A percentile compares a stretch with the other conserved stretches of the same genome.
These are phyloP conservation scores for Fusarium kyushuense DNA, from an alignment of 2,329 filamentous ascomycete genomes.

Conservation along the genomic window DNA sequence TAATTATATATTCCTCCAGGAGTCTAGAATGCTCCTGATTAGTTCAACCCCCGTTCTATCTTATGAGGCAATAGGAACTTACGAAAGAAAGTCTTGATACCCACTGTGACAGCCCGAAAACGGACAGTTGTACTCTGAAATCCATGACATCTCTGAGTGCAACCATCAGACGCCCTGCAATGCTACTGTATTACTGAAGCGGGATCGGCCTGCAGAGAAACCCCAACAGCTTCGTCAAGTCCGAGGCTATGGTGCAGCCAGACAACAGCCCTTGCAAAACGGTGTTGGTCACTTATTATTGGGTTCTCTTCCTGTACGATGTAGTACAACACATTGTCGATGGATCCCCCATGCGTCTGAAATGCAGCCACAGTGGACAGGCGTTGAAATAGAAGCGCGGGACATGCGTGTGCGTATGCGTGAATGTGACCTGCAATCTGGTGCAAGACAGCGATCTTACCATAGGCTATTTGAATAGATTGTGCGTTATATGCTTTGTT, in stretches of 20 bases:
- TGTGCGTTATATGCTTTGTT: not conserved
- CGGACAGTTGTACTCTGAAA: slow-evolving; percentile 19
- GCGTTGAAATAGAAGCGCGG: slow-evolving; percentile 5
- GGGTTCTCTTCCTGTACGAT: not conserved
- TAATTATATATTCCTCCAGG: not conserved
- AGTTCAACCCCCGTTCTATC: not conserved
- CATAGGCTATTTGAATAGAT: not conserved
- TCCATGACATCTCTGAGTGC: slow-evolving; percentile 35
- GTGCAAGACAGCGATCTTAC: not conserved
- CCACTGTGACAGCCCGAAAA: slow-evolving; percentile 17
- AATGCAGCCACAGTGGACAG: slow-evolving; percentile 19
- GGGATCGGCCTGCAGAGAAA: slow-evolving; percentile 25
- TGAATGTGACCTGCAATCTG: slow-evolving; percentile 18
- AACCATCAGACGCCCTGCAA: slow-evolving; percentile 16
- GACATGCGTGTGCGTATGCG: slow-evolving; percentile 2
- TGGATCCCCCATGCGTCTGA: not conserved
- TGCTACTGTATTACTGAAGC: slow-evolving; percentile 30
- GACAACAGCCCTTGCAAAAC: slow-evolving; percentile 21
- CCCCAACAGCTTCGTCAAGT: slow-evolving; percentile 30
- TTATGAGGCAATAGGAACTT: not conserved
- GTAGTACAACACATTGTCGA: not conserved
- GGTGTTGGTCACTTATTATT: not conserved
- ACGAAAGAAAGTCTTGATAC: not conserved
- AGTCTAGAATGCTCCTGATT: not conserved
- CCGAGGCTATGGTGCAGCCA: slow-evolving; percentile 32